Conservation (phyloP, 495 filamentous ascomycete genomes). For the Talaromyces adpressus region DNA sequence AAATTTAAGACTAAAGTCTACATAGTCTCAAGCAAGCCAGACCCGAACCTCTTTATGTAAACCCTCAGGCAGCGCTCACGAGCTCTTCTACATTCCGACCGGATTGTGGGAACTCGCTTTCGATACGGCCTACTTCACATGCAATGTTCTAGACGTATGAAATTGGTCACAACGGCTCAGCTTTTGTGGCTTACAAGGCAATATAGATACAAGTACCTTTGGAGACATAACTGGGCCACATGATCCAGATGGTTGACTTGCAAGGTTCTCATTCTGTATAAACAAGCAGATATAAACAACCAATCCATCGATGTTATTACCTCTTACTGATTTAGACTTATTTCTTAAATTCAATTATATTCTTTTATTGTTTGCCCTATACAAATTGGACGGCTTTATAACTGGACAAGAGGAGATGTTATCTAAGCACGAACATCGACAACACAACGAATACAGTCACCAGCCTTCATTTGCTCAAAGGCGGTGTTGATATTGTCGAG, state of each 20-base stretch:
- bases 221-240: neutral
- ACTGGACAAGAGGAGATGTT: neutral
- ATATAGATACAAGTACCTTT: neutral
- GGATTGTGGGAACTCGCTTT: too few relatives aligned
- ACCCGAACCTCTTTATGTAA: neutral
- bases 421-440: conserved; percentile 31
- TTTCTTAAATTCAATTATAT: neutral
- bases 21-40: too few relatives aligned
- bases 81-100: too few relatives aligned
- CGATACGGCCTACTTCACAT: neutral
- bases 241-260: neutral
- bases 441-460: conserved; percentile 91
- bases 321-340: neutral
- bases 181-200: neutral
- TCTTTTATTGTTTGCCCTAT: neutral
- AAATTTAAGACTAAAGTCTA: neutral
- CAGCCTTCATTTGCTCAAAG: conserved; percentile 89
- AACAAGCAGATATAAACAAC: neutral
- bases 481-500: conserved; percentile 78
- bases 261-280: neutral
- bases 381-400: neutral
- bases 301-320: neutral
- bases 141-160: neutral
- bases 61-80: neutral
- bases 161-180: neutral